Evolutionary conservation across 1,139 yeast genomes (phyloP).

Genomic region (Candida tropicalis): DNA sequence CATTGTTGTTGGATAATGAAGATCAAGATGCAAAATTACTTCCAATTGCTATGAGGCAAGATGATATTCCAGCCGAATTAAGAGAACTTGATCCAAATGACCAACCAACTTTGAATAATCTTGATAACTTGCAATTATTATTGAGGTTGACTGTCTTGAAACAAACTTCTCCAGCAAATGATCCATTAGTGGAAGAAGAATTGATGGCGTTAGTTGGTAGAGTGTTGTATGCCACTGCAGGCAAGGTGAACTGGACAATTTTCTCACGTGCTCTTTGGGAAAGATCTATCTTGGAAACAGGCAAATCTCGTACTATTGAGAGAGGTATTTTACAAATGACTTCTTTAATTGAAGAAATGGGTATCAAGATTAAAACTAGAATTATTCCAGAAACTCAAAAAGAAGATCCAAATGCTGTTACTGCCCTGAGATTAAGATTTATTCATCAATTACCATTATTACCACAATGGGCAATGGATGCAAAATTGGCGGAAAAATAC

Average conservation of each 20-base stretch:
- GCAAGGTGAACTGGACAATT: slow-evolving; percentile 70
- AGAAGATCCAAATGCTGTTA: slow-evolving; percentile 29
- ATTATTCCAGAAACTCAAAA: slow-evolving; percentile 53
- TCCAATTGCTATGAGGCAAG: slow-evolving; percentile 63
- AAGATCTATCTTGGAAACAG: slow-evolving; percentile 80
- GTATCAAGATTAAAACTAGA: slow-evolving; percentile 64
- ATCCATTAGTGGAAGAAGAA: slow-evolving; percentile 79
- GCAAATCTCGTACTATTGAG: slow-evolving; percentile 83
- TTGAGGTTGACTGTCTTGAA: slow-evolving; percentile 65
- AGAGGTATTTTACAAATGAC: slow-evolving; percentile 94
- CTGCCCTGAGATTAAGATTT: slow-evolving; percentile 61
- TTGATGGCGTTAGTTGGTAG: slow-evolving; percentile 73
- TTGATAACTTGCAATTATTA: slow-evolving; percentile 74
- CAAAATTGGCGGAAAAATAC: slow-evolving; percentile 81
- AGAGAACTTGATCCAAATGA: slow-evolving; percentile 71
- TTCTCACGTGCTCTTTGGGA: slow-evolving; percentile 89
- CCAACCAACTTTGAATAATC: slow-evolving; percentile 72
- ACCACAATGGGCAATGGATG: slow-evolving; percentile 88
- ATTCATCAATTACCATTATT: slow-evolving; percentile 75
- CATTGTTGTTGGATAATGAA: slow-evolving; percentile 23
- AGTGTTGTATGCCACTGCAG: slow-evolving; percentile 55
- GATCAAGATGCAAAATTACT: slow-evolving; percentile 43
- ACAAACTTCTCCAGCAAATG: slow-evolving; percentile 72
- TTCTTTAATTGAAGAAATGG: slow-evolving; percentile 86
- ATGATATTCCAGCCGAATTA: slow-evolving; percentile 63